These are phyloP conservation scores for Asterophora parasitica DNA, from an alignment of 768 basidiomycete genomes.

Conservation along the genomic window DNA sequence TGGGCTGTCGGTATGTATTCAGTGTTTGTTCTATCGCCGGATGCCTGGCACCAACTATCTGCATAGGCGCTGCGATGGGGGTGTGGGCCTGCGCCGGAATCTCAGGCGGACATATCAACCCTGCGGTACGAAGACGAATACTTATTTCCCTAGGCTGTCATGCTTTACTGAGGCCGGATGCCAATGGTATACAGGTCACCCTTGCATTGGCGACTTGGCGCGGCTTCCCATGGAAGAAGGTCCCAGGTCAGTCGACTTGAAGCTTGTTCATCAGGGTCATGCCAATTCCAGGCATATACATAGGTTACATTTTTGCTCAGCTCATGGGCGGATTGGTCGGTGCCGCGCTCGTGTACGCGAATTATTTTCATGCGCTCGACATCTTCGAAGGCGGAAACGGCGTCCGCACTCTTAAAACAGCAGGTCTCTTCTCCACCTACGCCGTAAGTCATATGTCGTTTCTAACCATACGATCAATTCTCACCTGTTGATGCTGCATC, in stretches of 20 bases:
- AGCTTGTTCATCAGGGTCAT: background rate
- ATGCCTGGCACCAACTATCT: background rate
- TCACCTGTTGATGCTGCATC: background rate
- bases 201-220: slow-evolving; percentile 59
- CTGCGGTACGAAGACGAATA: slow-evolving; percentile 25
- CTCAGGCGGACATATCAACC: slow-evolving; percentile 45
- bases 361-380: slow-evolving; percentile 66
- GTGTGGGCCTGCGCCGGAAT: slow-evolving; percentile 45
- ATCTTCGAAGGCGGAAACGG: slow-evolving; percentile 52
- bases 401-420: slow-evolving; percentile 52
- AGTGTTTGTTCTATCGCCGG: background rate
- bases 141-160: background rate
- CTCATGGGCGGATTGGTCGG: slow-evolving; percentile 58
- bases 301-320: slow-evolving; percentile 55
- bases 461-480: background rate
- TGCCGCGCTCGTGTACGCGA: slow-evolving; percentile 56
- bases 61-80: slow-evolving; percentile 36
- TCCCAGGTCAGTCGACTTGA: slow-evolving; percentile 34
- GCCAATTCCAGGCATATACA: background rate
- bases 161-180: slow-evolving; percentile 1
- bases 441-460: slow-evolving; percentile 37
- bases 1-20: slow-evolving; percentile 36
- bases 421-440: slow-evolving; percentile 55
- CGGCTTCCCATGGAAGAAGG: slow-evolving; percentile 67
- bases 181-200: slow-evolving; percentile 40